Evolutionary conservation across 257 asterid species (phyloP), one percentile per base, ranked within the genome.

Genomic region (Solanum infundibuliforme): DNA sequence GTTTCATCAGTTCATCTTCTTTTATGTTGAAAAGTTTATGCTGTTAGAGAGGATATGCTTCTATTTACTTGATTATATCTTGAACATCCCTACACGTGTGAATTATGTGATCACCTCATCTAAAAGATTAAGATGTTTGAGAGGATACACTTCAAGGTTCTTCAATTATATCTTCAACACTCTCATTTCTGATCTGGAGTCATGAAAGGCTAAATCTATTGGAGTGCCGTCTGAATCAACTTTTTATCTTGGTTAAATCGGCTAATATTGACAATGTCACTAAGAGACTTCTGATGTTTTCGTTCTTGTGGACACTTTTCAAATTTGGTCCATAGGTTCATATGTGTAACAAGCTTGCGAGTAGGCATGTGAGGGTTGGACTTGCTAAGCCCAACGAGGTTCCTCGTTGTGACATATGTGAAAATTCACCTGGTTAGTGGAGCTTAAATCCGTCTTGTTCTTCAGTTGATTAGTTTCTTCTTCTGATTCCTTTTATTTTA

Each of bases 321-420:
- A 82, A 8, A 29, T 82, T 82, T 82, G 43, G n/a, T 82, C 71
- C 6, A 31, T 48, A 95, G 99, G 98, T 95, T 36, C 99, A 97
- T 89, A 86, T 91, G 98, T 96, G 98, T 88, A 97, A 97, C 92
- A 97, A 97, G 94, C 97, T 97, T n/a, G 99, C 99, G 2, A 97
- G 95, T 89, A 92, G 98, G 87, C 99, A 97, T 58, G 93, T 95
- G 43, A 91, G 98, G 77, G 99, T 95, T 76, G 98, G 98, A 60
- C 96, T 97, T 34, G 99, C 98, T 20, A 96, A 95, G 85, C 98
- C 99, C 76, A 92, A 91, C 77, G 94, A 91, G 83, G 95, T 97
- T 88, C 94, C 93, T 21, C 98, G 93, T 2, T 95, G 99, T 10
- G 99, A 97, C 89, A 97, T 97, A 71, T 97, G 99, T 38, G 98